These are phyloP conservation scores for Penicillium macrosclerotiorum DNA, from an alignment of 495 filamentous ascomycete genomes.

Conservation along the genomic window DNA sequence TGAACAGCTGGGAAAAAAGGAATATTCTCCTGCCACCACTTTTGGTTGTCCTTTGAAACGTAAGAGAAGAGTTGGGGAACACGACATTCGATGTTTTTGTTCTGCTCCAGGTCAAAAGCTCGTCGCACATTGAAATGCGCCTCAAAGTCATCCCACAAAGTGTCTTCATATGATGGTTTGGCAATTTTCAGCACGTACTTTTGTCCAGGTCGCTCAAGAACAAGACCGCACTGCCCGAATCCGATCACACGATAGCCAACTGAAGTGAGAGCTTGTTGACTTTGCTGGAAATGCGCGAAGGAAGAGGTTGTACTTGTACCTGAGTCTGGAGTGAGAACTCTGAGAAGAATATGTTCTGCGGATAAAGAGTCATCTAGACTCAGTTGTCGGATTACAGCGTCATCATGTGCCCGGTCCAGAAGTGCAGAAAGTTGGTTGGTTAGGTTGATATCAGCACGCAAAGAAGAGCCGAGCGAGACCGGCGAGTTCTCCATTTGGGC, in stretches of 20 bases:
- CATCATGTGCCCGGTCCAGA: too few species aligned
- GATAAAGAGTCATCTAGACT: too few species aligned
- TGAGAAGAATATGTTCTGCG: too few species aligned
- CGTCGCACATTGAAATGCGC: neutral
- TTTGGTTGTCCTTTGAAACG: conserved; percentile 10
- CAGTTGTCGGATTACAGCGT: too few species aligned
- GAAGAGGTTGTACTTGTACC: conserved; percentile 1
- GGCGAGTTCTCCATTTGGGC: too few species aligned
- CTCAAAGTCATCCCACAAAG: conserved; percentile 8
- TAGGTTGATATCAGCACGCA: too few species aligned
- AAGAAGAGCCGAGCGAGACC: too few species aligned
- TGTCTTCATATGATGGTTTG: conserved; percentile 2
- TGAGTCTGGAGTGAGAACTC: conserved; percentile 4
- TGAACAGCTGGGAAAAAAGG: conserved; percentile 14
- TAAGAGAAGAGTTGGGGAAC: conserved; percentile 9
- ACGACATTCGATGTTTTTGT: neutral
- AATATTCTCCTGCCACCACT: conserved; percentile 24
- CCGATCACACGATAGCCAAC: conserved; percentile 8
- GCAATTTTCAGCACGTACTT: conserved; percentile 6
- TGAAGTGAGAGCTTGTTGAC: neutral
- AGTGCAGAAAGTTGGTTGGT: too few species aligned
- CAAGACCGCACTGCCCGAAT: conserved; percentile 10
- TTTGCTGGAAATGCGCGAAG: neutral
- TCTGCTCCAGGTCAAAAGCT: conserved; percentile 1
- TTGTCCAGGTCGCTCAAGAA: conserved; percentile 7